These are phyloP conservation scores for Psilocybe subaeruginosa DNA, from an alignment of 768 basidiomycete species.

Conservation along the genomic window DNA sequence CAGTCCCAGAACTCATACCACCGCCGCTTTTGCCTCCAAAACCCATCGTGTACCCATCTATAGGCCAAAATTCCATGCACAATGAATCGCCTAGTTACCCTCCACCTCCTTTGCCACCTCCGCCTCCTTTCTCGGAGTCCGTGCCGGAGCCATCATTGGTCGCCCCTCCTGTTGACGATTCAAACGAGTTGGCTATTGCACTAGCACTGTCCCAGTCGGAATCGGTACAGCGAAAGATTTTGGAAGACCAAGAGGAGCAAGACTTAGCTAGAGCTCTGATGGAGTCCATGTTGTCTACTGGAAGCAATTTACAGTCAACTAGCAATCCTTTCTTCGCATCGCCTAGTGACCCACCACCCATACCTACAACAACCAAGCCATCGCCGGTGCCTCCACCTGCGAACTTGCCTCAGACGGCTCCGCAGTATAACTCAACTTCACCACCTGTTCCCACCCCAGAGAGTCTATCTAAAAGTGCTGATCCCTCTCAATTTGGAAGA, in stretches of 20 bases:
- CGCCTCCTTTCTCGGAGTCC: slow-evolving; percentile 14
- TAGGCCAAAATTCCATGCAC: slow-evolving; percentile 20
- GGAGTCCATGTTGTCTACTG: slow-evolving; percentile 31
- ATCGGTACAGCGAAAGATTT: slow-evolving; percentile 31
- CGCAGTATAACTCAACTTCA: background rate
- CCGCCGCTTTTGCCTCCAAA: slow-evolving; percentile 21
- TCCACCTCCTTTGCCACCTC: slow-evolving; percentile 2
- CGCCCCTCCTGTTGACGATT: slow-evolving; percentile 29
- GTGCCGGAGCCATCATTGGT: slow-evolving; percentile 10
- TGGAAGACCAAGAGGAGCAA: slow-evolving; percentile 59
- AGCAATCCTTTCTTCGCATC: slow-evolving; percentile 15
- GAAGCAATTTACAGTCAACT: slow-evolving; percentile 8
- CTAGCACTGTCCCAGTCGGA: slow-evolving; percentile 55
- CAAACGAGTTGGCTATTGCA: slow-evolving; percentile 49
- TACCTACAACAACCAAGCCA: background rate
- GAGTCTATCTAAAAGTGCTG: background rate
- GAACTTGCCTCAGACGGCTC: background rate
- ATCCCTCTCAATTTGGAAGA: slow-evolving; percentile 20
- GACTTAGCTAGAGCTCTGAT: slow-evolving; percentile 67
- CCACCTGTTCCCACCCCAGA: background rate
- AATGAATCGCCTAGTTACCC: background rate
- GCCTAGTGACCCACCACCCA: background rate
- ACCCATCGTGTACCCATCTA: slow-evolving; percentile 21
- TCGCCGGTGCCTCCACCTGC: background rate
- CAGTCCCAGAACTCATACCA: slow-evolving; percentile 6